Evolutionary conservation across 805 yeast species (phyloP), one percentile per base, ranked within the genome.

Genomic region (Cephaloascus fragrans): DNA sequence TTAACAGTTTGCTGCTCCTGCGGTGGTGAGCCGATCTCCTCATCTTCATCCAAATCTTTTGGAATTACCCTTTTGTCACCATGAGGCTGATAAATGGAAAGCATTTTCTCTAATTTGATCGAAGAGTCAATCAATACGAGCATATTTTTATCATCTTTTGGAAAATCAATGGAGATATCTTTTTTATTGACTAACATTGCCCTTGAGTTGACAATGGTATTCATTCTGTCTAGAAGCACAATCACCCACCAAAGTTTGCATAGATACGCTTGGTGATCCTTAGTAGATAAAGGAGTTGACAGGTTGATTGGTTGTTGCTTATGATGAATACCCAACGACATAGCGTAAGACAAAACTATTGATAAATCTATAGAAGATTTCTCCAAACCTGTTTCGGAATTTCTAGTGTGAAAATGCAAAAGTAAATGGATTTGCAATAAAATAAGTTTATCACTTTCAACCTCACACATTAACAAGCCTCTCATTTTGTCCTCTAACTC

Each of bases 171-270:
- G 37, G 65, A 64, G 26, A 63, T 62, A 42, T 67, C 72, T 20
- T 58, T 62, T 19, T 59, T 49, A 34, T 61, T 54, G 38, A 65
- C 49, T n/a, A 59, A 51, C 29, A 63, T 48, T 2, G 67, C 63
- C 15, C 68, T 50, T 4, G 67, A 64, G 41, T 62, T 64, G 19
- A 62, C 60, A 38, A 63, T 48, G 4, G 68, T 56, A 29, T 57
- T 59, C 37, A 62, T 55, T 29, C 69, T 43, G 42, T 63, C 69
- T 44, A 63, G 48, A 32, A 68, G 53, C 52, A 64, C 61, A 15
- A 63, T 38, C 33, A 61, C 47, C 70, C 70, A 64, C 66, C 67
- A 63, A 26, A 34, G 62, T 32, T 46, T 48, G 14, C 38, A 32
- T 19, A 19, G 18, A 26, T 35, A 35, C 12, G 26, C 17, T 20